phyloP scores from a whole-genome alignment of 2,329 filamentous ascomycete genomes.

The Scedosporium dehoogii region DNA sequence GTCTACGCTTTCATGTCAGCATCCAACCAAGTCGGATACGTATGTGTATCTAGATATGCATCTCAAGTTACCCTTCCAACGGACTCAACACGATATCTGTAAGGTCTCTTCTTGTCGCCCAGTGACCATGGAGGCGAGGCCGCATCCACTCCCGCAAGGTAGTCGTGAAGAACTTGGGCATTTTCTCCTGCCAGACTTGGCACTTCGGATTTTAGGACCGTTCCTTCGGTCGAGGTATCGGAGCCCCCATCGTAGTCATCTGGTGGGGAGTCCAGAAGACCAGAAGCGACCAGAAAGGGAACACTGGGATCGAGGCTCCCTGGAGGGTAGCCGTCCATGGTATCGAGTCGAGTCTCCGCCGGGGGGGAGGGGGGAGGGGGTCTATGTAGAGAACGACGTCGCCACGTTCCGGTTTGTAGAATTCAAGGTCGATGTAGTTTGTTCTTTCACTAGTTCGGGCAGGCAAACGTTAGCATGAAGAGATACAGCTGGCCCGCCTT shows the following conservation, averaged over 20 bases:
- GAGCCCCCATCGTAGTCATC: slow-evolving; percentile 33
- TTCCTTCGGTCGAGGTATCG: slow-evolving; percentile 46
- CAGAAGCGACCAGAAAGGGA: slow-evolving; percentile 74
- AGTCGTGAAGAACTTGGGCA: slow-evolving; percentile 53
- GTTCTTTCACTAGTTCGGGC: background rate
- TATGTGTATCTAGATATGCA: background rate
- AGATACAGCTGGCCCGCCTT: too few relatives aligned
- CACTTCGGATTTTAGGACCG: slow-evolving; percentile 60
- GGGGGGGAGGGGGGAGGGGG: too few relatives aligned
- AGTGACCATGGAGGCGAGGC: slow-evolving; percentile 57
- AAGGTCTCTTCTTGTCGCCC: slow-evolving; percentile 39
- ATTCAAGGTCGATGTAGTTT: background rate
- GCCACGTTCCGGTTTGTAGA: background rate
- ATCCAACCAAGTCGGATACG: too few relatives aligned
- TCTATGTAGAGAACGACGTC: background rate
- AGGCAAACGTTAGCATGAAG: background rate
- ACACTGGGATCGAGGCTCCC: slow-evolving; percentile 82
- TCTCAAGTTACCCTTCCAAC: slow-evolving; percentile 61
- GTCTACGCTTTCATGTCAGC: slow-evolving; percentile 25
- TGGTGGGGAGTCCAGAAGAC: slow-evolving; percentile 41
- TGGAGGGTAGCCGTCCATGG: slow-evolving; percentile 70
- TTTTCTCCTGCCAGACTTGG: slow-evolving; percentile 55
- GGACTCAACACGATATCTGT: slow-evolving; percentile 59
- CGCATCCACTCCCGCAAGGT: slow-evolving; percentile 57
- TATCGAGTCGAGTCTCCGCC: slow-evolving; percentile 4